A percentile compares a stretch with the other conserved stretches of the same genome.
phyloP scores from a whole-genome alignment of 306 rosid genomes.

The Ormosia semicastrata region DNA sequence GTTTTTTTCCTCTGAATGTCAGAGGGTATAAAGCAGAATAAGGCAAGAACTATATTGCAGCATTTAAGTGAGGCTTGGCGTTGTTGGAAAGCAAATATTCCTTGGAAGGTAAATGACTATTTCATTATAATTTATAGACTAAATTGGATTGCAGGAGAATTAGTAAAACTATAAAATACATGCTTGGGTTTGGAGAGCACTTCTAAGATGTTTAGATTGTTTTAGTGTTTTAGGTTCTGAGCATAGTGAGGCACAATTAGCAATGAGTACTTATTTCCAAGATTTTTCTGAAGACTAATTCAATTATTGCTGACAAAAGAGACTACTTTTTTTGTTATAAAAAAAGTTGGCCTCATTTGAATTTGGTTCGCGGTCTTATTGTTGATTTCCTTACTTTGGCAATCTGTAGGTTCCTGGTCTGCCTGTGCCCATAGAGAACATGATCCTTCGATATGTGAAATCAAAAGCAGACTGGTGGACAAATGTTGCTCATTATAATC shows the following conservation, averaged over 20 bases:
- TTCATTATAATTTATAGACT: background rate
- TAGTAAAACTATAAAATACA: background rate
- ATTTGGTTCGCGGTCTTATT: background rate
- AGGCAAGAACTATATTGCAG: constrained; percentile 95
- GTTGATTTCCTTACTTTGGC: background rate
- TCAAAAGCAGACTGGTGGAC: constrained; percentile 99
- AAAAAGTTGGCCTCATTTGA: background rate
- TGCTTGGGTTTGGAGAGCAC: background rate
- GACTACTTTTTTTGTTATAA: background rate
- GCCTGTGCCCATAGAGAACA: constrained; percentile 97
- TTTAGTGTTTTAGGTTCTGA: background rate
- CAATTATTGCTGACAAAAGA: background rate
- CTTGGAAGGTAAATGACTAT: constrained; percentile 74
- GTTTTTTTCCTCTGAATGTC: constrained; percentile 12
- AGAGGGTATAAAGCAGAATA: constrained; percentile 99
- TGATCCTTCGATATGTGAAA: constrained; percentile 98
- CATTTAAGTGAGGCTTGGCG: constrained; percentile 99
- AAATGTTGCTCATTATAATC: constrained; percentile 96
- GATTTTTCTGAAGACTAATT: background rate
- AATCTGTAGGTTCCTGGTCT: constrained; percentile 83
- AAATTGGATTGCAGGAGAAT: background rate
- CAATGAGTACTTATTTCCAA: background rate
- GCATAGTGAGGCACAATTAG: background rate
- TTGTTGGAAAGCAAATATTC: constrained; percentile 99
- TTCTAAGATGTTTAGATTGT: background rate